Evolutionary conservation across 495 filamentous ascomycete genomes (phyloP), one percentile per base, ranked within the genome.

Genomic region (Achaetomiella virescens): DNA sequence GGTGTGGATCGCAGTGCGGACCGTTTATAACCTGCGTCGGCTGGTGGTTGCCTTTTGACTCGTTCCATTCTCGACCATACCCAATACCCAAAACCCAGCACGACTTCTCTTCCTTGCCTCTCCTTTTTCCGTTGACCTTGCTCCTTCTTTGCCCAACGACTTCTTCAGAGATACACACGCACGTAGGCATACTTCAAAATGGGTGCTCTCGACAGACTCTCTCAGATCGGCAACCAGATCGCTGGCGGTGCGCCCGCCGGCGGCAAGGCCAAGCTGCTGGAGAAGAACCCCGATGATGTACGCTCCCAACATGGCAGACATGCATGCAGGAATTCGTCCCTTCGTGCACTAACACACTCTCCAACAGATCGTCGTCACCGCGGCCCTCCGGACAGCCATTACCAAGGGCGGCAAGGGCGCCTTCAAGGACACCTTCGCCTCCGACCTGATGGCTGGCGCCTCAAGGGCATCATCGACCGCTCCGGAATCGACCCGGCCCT

Each of bases 401-500:
- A 95, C 89, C 50, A 95, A 89, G 75, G 93, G 90, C 63, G 90
- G 91, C 61, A 90, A 90, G 74, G 93, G 93, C 63, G 82, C 80
- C 29, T 93, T 98, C 80, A 97, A 97, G 81, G 95, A 98, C 73
- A 96, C 92, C 15, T 76, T 80, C 7, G 88, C 87, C 5, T 80
- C 88, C 20, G 91, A 98, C 69, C 78, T 98, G 56, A 86, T 98
- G 64, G 84, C 82, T 35, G 90, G 90, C 63, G 83, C 89, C 85
- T 97, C 72, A 83, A 81, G 71, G 86, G 81, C 47, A 78, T 98
- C 50, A 77, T 97, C 69, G 72, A 85, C 31, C 88, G 90, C 64
- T 96, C 90, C 50, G 81, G 83, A 33, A 91, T 98, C 71, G 82
- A 96, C 72, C 90, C 93, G 3, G 71, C 70, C 29, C 76, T 89